Conservation (phyloP, 257 asterid genomes). For the Nicotiana tomentosiformis region DNA sequence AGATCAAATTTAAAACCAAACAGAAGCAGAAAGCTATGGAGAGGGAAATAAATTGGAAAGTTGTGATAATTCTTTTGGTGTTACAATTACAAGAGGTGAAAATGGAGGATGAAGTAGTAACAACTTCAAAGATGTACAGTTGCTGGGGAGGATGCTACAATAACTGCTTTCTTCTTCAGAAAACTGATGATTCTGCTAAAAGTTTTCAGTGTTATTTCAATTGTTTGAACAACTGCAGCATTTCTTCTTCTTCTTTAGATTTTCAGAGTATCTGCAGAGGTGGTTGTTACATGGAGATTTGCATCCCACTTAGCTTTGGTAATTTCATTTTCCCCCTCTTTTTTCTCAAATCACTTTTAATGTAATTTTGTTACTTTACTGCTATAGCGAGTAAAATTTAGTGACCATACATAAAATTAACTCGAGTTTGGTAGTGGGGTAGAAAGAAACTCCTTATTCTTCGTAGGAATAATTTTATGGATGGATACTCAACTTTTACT, state of each 20-base stretch:
- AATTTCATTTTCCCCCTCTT: neutral
- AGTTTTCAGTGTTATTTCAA: neutral
- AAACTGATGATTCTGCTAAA: neutral
- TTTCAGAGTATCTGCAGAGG: constrained; percentile 33
- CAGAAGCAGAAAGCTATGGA: neutral
- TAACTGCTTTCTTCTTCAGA: neutral
- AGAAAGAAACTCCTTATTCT: too few relatives aligned
- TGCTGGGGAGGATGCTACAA: constrained; percentile 20
- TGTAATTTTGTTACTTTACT: too few relatives aligned
- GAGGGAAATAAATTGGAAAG: neutral
- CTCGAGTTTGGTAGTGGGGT: rapidly evolving
- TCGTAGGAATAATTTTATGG: too few relatives aligned
- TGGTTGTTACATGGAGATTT: constrained; percentile 37
- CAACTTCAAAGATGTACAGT: neutral
- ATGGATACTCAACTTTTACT: too few relatives aligned
- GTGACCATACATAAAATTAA: too few relatives aligned
- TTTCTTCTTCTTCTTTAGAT: constrained; percentile 22
- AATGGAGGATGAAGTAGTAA: neutral
- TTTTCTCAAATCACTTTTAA: neutral
- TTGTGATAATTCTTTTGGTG: neutral
- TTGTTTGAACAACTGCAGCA: constrained; percentile 4
- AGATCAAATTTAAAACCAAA: neutral
- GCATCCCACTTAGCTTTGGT: constrained; percentile 31
- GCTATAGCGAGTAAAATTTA: too few relatives aligned
- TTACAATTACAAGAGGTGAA: neutral